Base-by-base conservation (phyloP, 140 eudicot species). In the Anethum foeniculum region DNA sequence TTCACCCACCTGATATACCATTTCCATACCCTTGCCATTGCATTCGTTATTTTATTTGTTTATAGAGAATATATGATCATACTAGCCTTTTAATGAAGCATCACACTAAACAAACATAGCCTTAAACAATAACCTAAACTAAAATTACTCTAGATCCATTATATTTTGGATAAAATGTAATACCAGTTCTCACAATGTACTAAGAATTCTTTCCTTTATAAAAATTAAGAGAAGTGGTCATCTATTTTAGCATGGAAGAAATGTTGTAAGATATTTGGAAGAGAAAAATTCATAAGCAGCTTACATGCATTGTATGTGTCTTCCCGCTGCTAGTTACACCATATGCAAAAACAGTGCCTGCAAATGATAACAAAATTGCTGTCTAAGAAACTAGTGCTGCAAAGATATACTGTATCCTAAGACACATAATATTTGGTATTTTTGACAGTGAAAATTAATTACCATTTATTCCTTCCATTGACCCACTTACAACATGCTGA, bases 271-370 rank as follows among this genome's bases (percentile, higher is more conserved):
- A 75, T 13, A n/a, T 74, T 74, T 44, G 5, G 0, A 47, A 47
- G 38, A 75, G 62, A 8, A 71, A n/a, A 75, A 46, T 15, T 47
- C 34, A 16, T 23, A 7, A 74, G 80, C 28, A 77, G 47, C 91
- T 86, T 89, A 91, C 98, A 87, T 93, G 98, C 98, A 93, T 93
- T 23, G 98, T 93, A 76, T 93, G 98, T 76, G 98, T 93, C 90
- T 93, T 93, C 88, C 97, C 97, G 60, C 97, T 93, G 92, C 97
- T 91, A 80, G 97, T 93, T 81, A 93, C 97, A 79, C 97, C 97
- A 89, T 93, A 93, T 8, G 97, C 97, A 85, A 93, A 93, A 69
- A 93, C 92, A 18, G 98, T 93, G 78, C 96, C 98, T 93, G 87
- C 86, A 87, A 79, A 71, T 19, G 48, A 71, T 36, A 38, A 32